Conservation (phyloP, 352 stramenopile species). For the Globisporangium uncinulatum region DNA sequence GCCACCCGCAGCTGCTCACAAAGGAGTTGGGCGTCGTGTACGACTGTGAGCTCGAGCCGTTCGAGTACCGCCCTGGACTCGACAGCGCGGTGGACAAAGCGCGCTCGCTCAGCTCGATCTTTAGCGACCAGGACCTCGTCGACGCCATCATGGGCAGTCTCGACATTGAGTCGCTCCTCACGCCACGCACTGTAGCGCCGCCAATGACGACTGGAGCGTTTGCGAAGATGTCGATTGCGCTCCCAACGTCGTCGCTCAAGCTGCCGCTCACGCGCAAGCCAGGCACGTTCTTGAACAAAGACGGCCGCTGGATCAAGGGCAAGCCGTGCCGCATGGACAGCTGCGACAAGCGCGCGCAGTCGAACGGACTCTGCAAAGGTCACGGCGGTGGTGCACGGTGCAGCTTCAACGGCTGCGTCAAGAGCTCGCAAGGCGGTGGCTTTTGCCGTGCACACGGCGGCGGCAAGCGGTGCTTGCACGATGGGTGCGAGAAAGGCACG, state of each 20-base stretch:
- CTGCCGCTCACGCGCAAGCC: constrained; percentile 56
- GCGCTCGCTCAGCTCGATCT: constrained; percentile 66
- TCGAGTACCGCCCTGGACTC: constrained; percentile 41
- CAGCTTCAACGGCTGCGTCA: constrained; percentile 63
- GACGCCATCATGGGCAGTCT: constrained; percentile 79
- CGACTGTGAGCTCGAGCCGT: constrained; percentile 59
- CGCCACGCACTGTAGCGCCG: constrained; percentile 2
- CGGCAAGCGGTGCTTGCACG: constrained; percentile 71
- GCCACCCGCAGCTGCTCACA: constrained; percentile 11
- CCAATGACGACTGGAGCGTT: constrained; percentile 1
- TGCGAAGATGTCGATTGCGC: constrained; percentile 17
- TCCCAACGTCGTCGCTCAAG: constrained; percentile 18
- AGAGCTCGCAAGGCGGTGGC: constrained; percentile 68
- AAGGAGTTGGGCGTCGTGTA: constrained; percentile 20
- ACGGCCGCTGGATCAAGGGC: constrained; percentile 85
- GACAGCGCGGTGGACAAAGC: constrained; percentile 18
- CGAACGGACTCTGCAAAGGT: constrained; percentile 72
- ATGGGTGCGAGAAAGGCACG: constrained; percentile 72
- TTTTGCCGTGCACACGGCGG: constrained; percentile 74
- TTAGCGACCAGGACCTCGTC: constrained; percentile 69
- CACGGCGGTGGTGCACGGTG: constrained; percentile 78
- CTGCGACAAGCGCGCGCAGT: constrained; percentile 77
- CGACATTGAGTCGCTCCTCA: constrained; percentile 33
- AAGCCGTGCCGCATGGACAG: constrained; percentile 69
- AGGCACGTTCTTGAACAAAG: constrained; percentile 85